Base-by-base conservation (phyloP, 2,329 filamentous ascomycete species). In the Fusarium tricinctum region DNA sequence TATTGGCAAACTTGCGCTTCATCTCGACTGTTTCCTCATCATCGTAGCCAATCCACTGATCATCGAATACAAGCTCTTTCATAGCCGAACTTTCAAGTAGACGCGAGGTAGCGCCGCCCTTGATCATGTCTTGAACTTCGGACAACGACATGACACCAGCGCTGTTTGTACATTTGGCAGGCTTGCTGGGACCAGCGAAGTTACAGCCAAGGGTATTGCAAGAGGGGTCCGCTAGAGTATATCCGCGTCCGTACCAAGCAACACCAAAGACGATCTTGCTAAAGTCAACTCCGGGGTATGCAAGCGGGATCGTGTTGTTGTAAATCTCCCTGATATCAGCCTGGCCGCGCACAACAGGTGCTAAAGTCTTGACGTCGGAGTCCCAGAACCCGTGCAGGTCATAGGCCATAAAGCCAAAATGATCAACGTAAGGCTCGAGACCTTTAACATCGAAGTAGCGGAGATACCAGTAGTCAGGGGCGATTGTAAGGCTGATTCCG, bases 231-330 rank as follows among this genome's bases (percentile, higher is more conserved):
- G 54, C 30, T 4, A 79, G 23, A 0, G 80, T 84, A 44, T 81
- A 85, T 4, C 81, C 78, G 10, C 83, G 75, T 0, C 83, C 84
- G 56, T 86, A 86, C 51, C 77, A 80, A 2, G 82, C 82, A 3
- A 85, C 50, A 0, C 84, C 84, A 8, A 86, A 68, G 56, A 81
- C 81, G 30, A 86, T 70, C 64, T 85, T 83, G 4, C 42, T 30
- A 0, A 79, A 76, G 52, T 80, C 61, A 1, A 85, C 49, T 3
- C 75, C 74, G 38, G 78, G 79, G 55, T 77, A 81, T 79, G 81
- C 84, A 0, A 85, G 55, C 0, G 80, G 79, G 0, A 77, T 35
- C 0, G 80, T 73, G 3, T 76, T 70, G 6, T 75, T 75, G 2
- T 66, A 53, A 22, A 84, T 82, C 46, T 84, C 82, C 0, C 70